A percentile compares a stretch with the other conserved stretches of the same genome.
Evolutionary conservation across 306 rosid species (phyloP).

Genomic region (Cotoneaster glaucophyllus): DNA sequence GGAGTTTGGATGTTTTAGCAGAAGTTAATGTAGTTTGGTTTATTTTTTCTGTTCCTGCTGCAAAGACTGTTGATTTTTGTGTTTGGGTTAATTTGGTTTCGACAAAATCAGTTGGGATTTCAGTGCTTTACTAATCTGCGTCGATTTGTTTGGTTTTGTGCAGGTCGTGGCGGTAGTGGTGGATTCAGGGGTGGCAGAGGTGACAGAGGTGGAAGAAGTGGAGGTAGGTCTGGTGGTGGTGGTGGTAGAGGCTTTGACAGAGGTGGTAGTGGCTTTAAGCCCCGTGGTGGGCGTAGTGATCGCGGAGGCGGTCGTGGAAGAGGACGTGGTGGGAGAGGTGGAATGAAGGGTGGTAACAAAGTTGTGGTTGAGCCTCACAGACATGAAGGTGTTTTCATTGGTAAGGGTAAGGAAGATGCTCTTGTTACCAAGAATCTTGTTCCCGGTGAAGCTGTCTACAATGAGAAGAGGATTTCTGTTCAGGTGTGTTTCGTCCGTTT

Average conservation of each 20-base stretch:
- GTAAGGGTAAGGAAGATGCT: constrained; percentile 88
- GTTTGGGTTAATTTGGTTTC: background rate
- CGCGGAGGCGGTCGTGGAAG: constrained; percentile 27
- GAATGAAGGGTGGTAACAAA: constrained; percentile 49
- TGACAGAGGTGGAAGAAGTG: constrained; percentile 26
- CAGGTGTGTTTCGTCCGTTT: constrained; percentile 41
- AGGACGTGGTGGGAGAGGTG: constrained; percentile 24
- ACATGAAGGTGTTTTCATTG: constrained; percentile 81
- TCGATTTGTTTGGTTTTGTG: background rate
- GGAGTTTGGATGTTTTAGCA: too few relatives aligned
- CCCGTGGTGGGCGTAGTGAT: constrained; percentile 22
- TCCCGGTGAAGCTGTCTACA: constrained; percentile 87
- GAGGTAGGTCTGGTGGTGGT: constrained; percentile 28
- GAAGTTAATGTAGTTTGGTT: background rate
- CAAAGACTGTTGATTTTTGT: background rate
- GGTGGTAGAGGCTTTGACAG: constrained; percentile 26
- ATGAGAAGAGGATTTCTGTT: constrained; percentile 73
- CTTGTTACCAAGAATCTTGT: constrained; percentile 86
- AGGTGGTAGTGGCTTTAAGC: constrained; percentile 12
- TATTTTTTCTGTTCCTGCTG: background rate
- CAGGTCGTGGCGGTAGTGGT: constrained; percentile 42
- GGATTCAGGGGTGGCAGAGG: constrained; percentile 40
- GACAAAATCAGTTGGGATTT: background rate
- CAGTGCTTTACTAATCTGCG: background rate
- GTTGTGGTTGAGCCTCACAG: constrained; percentile 50